These are phyloP conservation scores for Barnettozyma salicaria DNA, from an alignment of 805 yeast species.

Conservation along the genomic window DNA sequence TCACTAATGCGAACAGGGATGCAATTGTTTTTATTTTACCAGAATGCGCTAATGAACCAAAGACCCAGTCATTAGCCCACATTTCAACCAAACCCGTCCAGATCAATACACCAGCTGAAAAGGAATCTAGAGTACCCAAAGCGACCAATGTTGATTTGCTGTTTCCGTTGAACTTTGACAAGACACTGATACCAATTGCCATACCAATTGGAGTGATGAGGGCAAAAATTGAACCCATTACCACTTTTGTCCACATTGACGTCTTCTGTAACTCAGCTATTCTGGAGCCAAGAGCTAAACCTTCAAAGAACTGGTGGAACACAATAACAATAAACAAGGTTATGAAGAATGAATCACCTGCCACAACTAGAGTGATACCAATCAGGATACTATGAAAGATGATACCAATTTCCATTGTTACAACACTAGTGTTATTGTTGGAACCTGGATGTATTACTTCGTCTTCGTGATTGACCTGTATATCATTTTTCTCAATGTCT, in stretches of 20 bases:
- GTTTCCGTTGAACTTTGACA: slow-evolving; percentile 50
- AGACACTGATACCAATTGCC: slow-evolving; percentile 70
- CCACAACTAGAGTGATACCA: slow-evolving; percentile 67
- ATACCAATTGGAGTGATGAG: slow-evolving; percentile 67
- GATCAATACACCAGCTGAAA: slow-evolving; percentile 68
- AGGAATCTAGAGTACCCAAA: slow-evolving; percentile 63
- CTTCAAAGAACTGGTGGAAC: slow-evolving; percentile 77
- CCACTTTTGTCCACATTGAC: slow-evolving; percentile 42
- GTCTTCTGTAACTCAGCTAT: slow-evolving; percentile 40
- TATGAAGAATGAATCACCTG: slow-evolving; percentile 62
- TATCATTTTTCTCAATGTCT: slow-evolving; percentile 4
- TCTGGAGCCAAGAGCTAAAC: slow-evolving; percentile 78
- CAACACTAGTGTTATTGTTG: slow-evolving; percentile 26
- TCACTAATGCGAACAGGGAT: slow-evolving; percentile 41
- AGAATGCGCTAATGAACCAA: slow-evolving; percentile 49
- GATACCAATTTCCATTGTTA: slow-evolving; percentile 67
- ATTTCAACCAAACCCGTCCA: slow-evolving; percentile 73
- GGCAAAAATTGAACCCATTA: slow-evolving; percentile 43
- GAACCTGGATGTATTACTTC: neutral
- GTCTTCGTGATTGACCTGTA: slow-evolving; percentile 3
- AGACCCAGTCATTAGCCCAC: slow-evolving; percentile 63
- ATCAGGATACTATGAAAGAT: slow-evolving; percentile 75
- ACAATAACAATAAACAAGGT: slow-evolving; percentile 58
- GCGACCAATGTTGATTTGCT: slow-evolving; percentile 54
- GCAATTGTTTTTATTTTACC: slow-evolving; percentile 41